Evolutionary conservation across 768 basidiomycete genomes (phyloP), one percentile per base, ranked within the genome.

Genomic region (Guyanaporus albipodus): DNA sequence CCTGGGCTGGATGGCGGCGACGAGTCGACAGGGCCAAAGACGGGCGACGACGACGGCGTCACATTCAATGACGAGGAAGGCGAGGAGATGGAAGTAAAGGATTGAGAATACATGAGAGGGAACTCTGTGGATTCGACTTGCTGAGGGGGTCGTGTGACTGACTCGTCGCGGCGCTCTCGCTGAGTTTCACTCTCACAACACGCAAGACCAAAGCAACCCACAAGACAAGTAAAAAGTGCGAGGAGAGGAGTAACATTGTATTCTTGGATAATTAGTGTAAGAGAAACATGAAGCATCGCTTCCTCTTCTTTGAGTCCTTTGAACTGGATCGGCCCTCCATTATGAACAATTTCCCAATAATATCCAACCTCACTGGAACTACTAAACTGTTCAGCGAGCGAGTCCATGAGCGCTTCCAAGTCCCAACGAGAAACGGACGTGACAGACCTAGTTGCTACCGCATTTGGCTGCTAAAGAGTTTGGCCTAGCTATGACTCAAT

Each of bases 31-130:
- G 70, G 60, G 3, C 66, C 71, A 0, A 65, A 55, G 7, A 51
- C 42, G 6, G 79, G 79, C 22, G 80, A 79, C 0, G 78, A 76
- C 9, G 75, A 69, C 0, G 81, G 76, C 1, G 79, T 80, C 9
- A 73, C 73, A 41, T 49, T 41, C 33, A 31, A 4, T 1, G 60
- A 52, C 26, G 59, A 62, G 12, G 23, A 14, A 4, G 48, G 26
- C 2, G 56, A 56, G 37, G 47, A 47, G 9, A 28, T 7, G 8
- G 35, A 22, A 14, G 26, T 19, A 10, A 23, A 17, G 10, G 22
- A 0, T 38, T 27, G 49, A 42, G 6, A 31, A 8, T 55, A 49
- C 56, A 61, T 61, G 48, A 24, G 8, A 42, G 29, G n/a, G 4
- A 17, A n/a, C n/a, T n/a, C n/a, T n/a, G n/a, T n/a, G 26, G 18